A percentile compares a stretch with the other conserved stretches of the same genome.
Evolutionary conservation across 2,329 filamentous ascomycete species (phyloP).

Genomic region (Scedosporium minutisporum): DNA sequence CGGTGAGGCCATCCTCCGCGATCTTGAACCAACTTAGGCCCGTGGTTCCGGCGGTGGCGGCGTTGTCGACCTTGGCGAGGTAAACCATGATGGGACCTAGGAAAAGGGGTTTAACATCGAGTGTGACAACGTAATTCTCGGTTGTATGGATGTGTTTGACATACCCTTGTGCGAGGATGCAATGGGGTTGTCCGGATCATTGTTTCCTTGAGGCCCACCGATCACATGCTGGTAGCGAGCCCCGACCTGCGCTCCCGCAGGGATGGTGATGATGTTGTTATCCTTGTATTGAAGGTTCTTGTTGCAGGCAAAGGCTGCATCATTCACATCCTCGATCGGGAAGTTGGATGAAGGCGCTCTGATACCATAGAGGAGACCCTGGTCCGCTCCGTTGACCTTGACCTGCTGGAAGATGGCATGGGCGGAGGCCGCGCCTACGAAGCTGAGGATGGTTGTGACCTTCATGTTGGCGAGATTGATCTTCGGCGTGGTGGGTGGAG

Average conservation of each 20-base stretch:
- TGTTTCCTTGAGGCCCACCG: conserved; percentile 32
- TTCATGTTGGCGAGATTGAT: not conserved
- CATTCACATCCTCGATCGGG: conserved; percentile 38
- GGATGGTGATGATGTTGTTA: conserved; percentile 31
- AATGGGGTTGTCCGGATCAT: conserved; percentile 37
- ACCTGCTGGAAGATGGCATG: conserved; percentile 35
- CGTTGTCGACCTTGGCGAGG: conserved; percentile 37
- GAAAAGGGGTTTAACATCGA: not conserved
- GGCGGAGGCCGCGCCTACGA: conserved; percentile 22
- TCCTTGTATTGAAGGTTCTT: conserved; percentile 25
- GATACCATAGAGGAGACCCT: conserved; percentile 39
- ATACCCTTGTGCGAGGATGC: conserved; percentile 36
- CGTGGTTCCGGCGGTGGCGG: conserved; percentile 26
- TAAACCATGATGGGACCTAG: conserved; percentile 38
- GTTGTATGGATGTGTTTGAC: not conserved
- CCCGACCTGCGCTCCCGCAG: conserved; percentile 37
- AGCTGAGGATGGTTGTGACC: conserved; percentile 6
- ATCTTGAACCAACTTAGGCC: conserved; percentile 43
- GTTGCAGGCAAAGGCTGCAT: conserved; percentile 36
- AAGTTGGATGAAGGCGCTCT: conserved; percentile 38
- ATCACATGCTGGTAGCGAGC: conserved; percentile 41
- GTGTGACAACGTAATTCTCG: not conserved
- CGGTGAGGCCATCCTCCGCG: conserved; percentile 27
- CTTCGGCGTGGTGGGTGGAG: not conserved
- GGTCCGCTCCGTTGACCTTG: conserved; percentile 36